Base-by-base conservation (phyloP, 2,329 filamentous ascomycete species). In the Leptographium procerum region DNA sequence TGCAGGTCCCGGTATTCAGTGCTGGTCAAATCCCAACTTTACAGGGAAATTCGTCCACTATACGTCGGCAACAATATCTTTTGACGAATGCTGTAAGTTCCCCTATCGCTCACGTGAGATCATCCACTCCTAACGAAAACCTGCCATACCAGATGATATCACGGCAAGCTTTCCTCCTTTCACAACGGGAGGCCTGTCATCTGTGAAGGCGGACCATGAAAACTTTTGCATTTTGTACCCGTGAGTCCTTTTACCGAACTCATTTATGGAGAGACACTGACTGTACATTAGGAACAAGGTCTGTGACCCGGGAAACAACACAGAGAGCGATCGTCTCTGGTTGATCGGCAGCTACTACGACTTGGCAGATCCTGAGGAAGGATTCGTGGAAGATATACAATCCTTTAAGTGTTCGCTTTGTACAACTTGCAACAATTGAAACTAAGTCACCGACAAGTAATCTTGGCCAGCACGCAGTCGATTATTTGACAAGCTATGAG, bases 171-270 rank as follows among this genome's bases (percentile, higher is more conserved):
- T 59, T 22, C 57, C 57, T 14, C 47, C 57, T 16, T 51, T 51
- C n/a, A 56, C 53, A 3, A 34, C 19, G 1, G 54, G 50, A 13
- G 57, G 57, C 22, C 43, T 59, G 26, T 56, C 53, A 3, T 59
- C 57, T 19, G 54, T 59, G 3, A 43, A 43, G 26, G 57, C 48
- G 2, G 57, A 56, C 29, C 50, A 53, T 47, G 26, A 53, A 19
- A 59, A 59, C 57, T 47, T 36, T 16, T 59, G 57, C 48, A 52
- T 51, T 16, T 48, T 59, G 22, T 59, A 52, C 50, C 57, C 57
- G 57, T 59, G 34, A 52, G 29, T 14, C 22, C 4, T 19, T 55
- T 16, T 7, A 5, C 2, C 9, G 4, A 4, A 14, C 22, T 19
- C n/a, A n/a, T 43, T 16, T 31, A 6, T 10, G 26, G 24, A 28